A percentile compares a stretch with the other conserved stretches of the same genome.
phyloP scores from a whole-genome alignment of 2,329 filamentous ascomycete genomes.

The Trichothecium sympodiale region DNA sequence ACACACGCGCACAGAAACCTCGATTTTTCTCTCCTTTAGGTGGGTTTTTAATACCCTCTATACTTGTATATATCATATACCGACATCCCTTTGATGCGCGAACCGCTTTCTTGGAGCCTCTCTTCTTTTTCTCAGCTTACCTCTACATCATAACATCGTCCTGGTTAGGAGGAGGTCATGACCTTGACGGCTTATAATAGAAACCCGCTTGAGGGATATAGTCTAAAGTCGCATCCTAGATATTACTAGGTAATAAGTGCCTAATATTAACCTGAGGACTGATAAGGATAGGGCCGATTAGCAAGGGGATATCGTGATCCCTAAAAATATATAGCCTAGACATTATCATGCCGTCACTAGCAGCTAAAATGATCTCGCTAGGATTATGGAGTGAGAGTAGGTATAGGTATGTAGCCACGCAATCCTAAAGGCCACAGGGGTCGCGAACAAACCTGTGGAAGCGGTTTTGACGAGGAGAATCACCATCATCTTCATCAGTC shows the following conservation, averaged over 20 bases:
- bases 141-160: constrained; percentile 54
- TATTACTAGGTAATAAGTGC: constrained; percentile 89
- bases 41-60: no score
- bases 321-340: constrained; percentile 69
- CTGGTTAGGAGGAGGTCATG: constrained; percentile 87
- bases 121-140: constrained; percentile 31
- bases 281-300: constrained; percentile 80
- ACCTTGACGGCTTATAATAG: constrained; percentile 74
- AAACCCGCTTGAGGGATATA: constrained; percentile 87
- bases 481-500: no score
- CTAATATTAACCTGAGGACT: constrained; percentile 95
- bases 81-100: constrained; percentile 1
- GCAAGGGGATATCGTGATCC: constrained; percentile 72
- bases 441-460: no score
- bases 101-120: constrained; percentile 2
- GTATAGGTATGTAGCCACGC: constrained; percentile 76
- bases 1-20: no score
- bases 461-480: no score
- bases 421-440: constrained; percentile 85
- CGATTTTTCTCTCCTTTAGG: no score
- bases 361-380: constrained; percentile 73
- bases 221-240: constrained; percentile 59
- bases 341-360: constrained; percentile 82
- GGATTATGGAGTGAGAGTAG: constrained; percentile 68
- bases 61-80: no score